phyloP scores from a whole-genome alignment of 2,329 filamentous ascomycete genomes.

The Aspergillus calidoustus region DNA sequence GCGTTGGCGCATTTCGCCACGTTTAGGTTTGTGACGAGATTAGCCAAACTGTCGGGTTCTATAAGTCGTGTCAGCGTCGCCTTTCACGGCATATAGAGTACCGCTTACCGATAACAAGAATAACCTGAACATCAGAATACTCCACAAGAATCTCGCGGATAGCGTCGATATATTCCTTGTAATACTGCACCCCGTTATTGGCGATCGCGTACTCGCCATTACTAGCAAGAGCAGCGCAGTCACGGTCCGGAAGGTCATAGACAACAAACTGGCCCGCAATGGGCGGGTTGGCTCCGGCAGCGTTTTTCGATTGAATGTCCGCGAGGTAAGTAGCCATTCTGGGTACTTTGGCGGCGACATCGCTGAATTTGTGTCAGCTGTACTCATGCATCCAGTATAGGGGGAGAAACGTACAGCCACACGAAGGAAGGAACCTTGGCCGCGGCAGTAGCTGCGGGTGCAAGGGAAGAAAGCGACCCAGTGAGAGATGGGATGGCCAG shows the following conservation, averaged over 20 bases:
- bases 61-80: slow-evolving; percentile 26
- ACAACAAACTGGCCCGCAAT: slow-evolving; percentile 62
- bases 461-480: slow-evolving; percentile 50
- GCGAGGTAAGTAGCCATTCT: slow-evolving; percentile 52
- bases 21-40: slow-evolving; percentile 64
- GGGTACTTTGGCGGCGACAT: slow-evolving; percentile 55
- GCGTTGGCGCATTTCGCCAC: slow-evolving; percentile 61
- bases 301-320: slow-evolving; percentile 54
- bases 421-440: slow-evolving; percentile 57
- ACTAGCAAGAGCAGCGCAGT: slow-evolving; percentile 66
- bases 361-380: slow-evolving; percentile 31
- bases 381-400: background rate
- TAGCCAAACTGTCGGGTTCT: slow-evolving; percentile 68
- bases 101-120: slow-evolving; percentile 54
- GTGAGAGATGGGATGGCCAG: slow-evolving; percentile 68
- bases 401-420: slow-evolving; percentile 53
- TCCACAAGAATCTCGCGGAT: slow-evolving; percentile 58
- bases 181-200: slow-evolving; percentile 54
- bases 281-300: slow-evolving; percentile 52
- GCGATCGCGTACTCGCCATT: slow-evolving; percentile 65
- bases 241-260: slow-evolving; percentile 67
- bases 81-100: background rate
- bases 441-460: slow-evolving; percentile 52
- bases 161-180: slow-evolving; percentile 59
- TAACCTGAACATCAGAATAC: slow-evolving; percentile 58